Conservation (phyloP, 176 grass and related monocot species). For the Puccinellia tenuiflora region DNA sequence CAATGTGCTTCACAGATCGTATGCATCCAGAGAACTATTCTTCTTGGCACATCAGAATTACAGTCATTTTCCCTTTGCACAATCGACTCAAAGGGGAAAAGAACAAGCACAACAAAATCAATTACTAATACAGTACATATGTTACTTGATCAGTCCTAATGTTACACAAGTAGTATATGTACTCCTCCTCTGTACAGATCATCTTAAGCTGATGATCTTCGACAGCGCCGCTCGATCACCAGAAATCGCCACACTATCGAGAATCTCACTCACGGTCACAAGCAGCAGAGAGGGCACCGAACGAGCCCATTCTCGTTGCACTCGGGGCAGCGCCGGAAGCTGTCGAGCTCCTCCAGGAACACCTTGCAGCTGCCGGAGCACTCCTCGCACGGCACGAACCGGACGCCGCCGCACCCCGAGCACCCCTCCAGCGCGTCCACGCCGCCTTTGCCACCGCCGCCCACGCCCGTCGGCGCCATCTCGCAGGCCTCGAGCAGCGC, state of each 20-base stretch:
- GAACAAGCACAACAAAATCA: not conserved
- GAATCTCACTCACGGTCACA: constrained; percentile 14
- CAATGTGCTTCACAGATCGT: not conserved
- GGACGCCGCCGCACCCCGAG: constrained; percentile 76
- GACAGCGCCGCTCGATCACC: not conserved
- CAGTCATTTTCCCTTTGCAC: not conserved
- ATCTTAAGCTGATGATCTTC: not conserved
- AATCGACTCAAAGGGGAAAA: not conserved
- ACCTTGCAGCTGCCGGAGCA: constrained; percentile 99
- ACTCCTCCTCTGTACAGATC: constrained; percentile 38
- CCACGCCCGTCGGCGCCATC: constrained; percentile 22
- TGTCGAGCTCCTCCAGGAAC: constrained; percentile 55
- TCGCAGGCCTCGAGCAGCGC: constrained; percentile 58
- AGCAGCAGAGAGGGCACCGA: constrained; percentile 59
- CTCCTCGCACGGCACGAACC: constrained; percentile 83
- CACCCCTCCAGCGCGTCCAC: constrained; percentile 24
- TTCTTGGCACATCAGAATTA: not conserved
- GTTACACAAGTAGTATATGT: constrained; percentile 22
- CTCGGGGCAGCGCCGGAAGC: constrained; percentile 68
- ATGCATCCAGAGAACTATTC: not conserved
- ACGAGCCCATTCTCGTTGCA: constrained; percentile 98
- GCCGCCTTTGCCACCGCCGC: constrained; percentile 16
- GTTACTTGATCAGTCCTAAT: constrained; percentile 39
- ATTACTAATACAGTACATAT: not conserved
- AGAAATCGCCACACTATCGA: not conserved